Percentiles rank a stretch among this genome's conserved stretches.
Evolutionary conservation across 2,329 filamentous ascomycete species (phyloP).

Genomic region (Penicillium sp.): DNA sequence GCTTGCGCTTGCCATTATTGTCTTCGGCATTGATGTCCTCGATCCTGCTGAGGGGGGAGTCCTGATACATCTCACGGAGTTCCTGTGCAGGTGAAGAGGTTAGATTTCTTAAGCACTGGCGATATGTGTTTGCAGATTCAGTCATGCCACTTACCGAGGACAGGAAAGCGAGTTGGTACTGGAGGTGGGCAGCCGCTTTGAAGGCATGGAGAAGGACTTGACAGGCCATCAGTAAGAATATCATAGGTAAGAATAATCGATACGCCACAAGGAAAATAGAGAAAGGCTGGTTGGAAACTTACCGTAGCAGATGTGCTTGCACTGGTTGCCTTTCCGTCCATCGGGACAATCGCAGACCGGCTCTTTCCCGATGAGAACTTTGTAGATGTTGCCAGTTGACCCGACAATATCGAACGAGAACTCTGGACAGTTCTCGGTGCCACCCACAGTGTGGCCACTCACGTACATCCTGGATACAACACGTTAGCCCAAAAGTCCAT

Average conservation of each 20-base stretch:
- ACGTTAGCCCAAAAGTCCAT: background rate
- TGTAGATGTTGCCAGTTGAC: slow-evolving; percentile 62
- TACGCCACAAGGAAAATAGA: background rate
- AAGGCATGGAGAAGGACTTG: slow-evolving; percentile 57
- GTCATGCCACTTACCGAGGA: slow-evolving; percentile 39
- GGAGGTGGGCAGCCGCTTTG: slow-evolving; percentile 55
- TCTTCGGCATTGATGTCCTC: slow-evolving; percentile 34
- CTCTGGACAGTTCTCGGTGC: slow-evolving; percentile 45
- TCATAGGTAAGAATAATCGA: slow-evolving; percentile 1
- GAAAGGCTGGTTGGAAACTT: slow-evolving; percentile 17
- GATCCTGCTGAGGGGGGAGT: slow-evolving; percentile 51
- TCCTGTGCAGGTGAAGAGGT: slow-evolving; percentile 41
- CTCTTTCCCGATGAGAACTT: slow-evolving; percentile 52
- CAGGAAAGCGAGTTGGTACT: slow-evolving; percentile 61
- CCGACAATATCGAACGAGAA: slow-evolving; percentile 59
- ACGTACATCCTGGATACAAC: slow-evolving; percentile 54
- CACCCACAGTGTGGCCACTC: slow-evolving; percentile 49
- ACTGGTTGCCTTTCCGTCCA: slow-evolving; percentile 55
- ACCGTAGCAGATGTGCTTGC: slow-evolving; percentile 63
- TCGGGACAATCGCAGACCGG: slow-evolving; percentile 59
- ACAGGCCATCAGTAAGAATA: slow-evolving; percentile 21
- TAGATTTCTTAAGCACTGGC: background rate
- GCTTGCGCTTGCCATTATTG: slow-evolving; percentile 53
- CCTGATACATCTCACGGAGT: slow-evolving; percentile 55
- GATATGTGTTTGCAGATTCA: background rate